A percentile compares a stretch with the other conserved stretches of the same genome.
phyloP scores from a whole-genome alignment of 2,329 filamentous ascomycete genomes.

The Xylariomycetidae sp. region DNA sequence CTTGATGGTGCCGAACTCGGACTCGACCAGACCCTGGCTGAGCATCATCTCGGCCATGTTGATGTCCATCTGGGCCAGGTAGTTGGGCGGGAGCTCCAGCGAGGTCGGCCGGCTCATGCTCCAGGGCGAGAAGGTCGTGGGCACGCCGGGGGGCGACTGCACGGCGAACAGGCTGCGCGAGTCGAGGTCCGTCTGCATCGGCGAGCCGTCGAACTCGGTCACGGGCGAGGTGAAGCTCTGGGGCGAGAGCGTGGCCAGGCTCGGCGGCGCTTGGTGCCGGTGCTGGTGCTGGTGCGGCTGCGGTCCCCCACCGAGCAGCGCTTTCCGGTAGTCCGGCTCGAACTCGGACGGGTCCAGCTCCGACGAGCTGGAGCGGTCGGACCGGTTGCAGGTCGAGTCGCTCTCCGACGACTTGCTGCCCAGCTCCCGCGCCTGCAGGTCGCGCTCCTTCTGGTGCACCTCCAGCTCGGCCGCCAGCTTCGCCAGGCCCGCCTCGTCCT shows the following conservation, averaged over 20 bases:
- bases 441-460: constrained; percentile 35
- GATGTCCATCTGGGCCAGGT: constrained; percentile 34
- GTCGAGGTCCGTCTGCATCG: constrained; percentile 22
- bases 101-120: constrained; percentile 26
- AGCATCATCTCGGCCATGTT: constrained; percentile 41
- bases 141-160: constrained; percentile 22
- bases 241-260: constrained; percentile 45
- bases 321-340: constrained; percentile 48
- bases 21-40: constrained; percentile 44
- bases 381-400: constrained; percentile 30
- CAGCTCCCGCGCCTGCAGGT: constrained; percentile 23
- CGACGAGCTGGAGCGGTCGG: constrained; percentile 48
- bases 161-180: constrained; percentile 22
- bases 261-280: no score
- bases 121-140: constrained; percentile 28
- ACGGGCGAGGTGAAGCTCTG: constrained; percentile 42
- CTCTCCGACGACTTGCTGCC: constrained; percentile 28
- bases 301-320: constrained; percentile 38
- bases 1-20: constrained; percentile 49
- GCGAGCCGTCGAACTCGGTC: constrained; percentile 32
- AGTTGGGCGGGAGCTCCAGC: constrained; percentile 33
- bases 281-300: no score
- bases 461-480: constrained; percentile 52
- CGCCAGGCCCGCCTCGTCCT: constrained; percentile 52
- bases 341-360: constrained; percentile 51